phyloP scores from a whole-genome alignment of 306 rosid species.

The Arachis hypogaea region DNA sequence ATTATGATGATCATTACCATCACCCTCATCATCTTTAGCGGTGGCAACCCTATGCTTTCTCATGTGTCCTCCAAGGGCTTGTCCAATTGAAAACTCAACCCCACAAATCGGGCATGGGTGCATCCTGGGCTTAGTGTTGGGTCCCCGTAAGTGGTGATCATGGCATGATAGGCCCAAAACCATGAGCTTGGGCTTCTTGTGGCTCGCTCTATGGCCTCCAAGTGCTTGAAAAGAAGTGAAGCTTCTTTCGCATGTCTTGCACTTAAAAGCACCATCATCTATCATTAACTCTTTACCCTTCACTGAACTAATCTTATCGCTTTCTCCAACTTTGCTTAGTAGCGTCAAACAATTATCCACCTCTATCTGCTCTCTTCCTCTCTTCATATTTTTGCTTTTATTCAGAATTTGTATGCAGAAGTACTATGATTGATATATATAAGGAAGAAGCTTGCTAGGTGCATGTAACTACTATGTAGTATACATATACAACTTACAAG shows the following conservation, averaged over 20 bases:
- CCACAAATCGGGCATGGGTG: constrained; percentile 84
- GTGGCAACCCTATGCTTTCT: constrained; percentile 62
- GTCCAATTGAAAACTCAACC: constrained; percentile 68
- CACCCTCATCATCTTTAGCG: not conserved
- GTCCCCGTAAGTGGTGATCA: not conserved
- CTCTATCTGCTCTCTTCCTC: constrained; percentile 43
- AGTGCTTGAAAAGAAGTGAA: constrained; percentile 83
- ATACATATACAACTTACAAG: not conserved
- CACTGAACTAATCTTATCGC: not conserved
- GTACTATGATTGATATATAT: no score
- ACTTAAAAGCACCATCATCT: constrained; percentile 45
- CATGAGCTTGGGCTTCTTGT: constrained; percentile 61
- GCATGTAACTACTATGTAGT: constrained; percentile 6
- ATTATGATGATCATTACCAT: not conserved
- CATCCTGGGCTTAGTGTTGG: constrained; percentile 48
- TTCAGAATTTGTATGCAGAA: not conserved
- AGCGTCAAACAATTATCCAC: constrained; percentile 58
- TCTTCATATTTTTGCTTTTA: constrained; percentile 48
- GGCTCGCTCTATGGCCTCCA: constrained; percentile 91
- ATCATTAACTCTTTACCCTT: not conserved
- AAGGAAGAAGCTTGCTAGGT: not conserved
- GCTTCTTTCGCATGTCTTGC: constrained; percentile 69
- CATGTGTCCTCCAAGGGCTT: constrained; percentile 95
- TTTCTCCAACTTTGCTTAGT: constrained; percentile 49
- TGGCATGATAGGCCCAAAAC: constrained; percentile 7